Conservation (phyloP, 495 filamentous ascomycete species). For the Umbilicaria muhlenbergii region DNA sequence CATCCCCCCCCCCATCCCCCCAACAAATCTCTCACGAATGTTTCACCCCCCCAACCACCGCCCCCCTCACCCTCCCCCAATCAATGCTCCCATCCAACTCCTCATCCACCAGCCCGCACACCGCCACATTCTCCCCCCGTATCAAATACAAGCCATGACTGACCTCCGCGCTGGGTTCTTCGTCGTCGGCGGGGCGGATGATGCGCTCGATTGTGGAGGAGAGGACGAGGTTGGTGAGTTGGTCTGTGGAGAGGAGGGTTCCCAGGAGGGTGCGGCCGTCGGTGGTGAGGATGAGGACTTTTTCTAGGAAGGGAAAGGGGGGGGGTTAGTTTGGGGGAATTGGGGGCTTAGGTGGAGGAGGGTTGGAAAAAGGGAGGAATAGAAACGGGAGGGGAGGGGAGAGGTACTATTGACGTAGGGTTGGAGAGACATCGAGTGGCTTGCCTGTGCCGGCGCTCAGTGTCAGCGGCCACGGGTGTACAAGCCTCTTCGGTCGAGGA, state of each 20-base stretch:
- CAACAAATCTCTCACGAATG: slow-evolving; percentile 36
- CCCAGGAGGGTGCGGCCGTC: slow-evolving; percentile 85
- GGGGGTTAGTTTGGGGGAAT: slow-evolving; percentile 13
- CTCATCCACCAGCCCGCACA: slow-evolving; percentile 82
- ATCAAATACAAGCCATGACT: slow-evolving; percentile 82
- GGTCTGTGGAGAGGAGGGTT: slow-evolving; percentile 71
- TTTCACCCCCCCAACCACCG: slow-evolving; percentile 70
- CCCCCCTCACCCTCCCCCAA: slow-evolving; percentile 78
- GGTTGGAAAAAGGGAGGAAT: slow-evolving; percentile 1
- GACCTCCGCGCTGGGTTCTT: slow-evolving; percentile 64
- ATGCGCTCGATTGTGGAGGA: slow-evolving; percentile 74
- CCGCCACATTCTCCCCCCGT: slow-evolving; percentile 86
- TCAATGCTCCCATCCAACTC: slow-evolving; percentile 74
- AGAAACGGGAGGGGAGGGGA: slow-evolving; percentile 7
- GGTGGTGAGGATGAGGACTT: slow-evolving; percentile 77
- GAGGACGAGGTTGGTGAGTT: slow-evolving; percentile 85
- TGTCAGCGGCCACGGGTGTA: no score
- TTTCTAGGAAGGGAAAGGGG: slow-evolving; percentile 42
- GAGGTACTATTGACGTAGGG: slow-evolving; percentile 47
- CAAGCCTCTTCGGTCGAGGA: no score
- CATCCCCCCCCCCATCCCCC: no score
- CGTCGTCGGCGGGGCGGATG: slow-evolving; percentile 69
- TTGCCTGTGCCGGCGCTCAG: no score
- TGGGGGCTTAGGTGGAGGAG: slow-evolving; percentile 1
- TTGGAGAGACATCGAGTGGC: slow-evolving; percentile 42